Base-by-base conservation (phyloP, 2,329 filamentous ascomycete genomes). In the Fusarium odoratissimum region DNA sequence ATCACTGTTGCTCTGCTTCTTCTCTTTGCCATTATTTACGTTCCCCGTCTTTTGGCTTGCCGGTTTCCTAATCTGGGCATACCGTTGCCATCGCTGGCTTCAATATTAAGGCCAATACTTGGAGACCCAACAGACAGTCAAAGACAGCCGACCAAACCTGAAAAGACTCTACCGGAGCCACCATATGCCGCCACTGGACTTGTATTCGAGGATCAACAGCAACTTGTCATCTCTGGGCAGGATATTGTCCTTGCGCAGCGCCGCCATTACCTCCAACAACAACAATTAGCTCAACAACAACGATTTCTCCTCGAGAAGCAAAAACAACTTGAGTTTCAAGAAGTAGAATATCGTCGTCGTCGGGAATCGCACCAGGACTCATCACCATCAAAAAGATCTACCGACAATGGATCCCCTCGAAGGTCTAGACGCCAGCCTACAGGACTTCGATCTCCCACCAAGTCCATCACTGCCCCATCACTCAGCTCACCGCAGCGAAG, bases 391-490 rank as follows among this genome's bases (percentile, higher is more conserved):
- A 74, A 73, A 25, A 42, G 54, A 41, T 35, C 33, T 44, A 69
- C 60, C 25, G 59, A 80, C 75, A 78, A 77, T 69, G 78, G 81
- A 83, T 77, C 82, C 70, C 63, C 79, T 80, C 75, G 82, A 84
- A 76, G 79, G 75, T 61, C 83, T 86, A 78, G 87, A 88, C 84
- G 86, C 79, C 76, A 89, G 86, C 67, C 83, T 88, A 78, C 86
- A 83, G 83, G 87, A 88, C 76, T 87, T 86, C 85, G 87, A 86
- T 77, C 85, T 83, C 76, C 85, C 85, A 78, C 83, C 82, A 79
- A 83, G 81, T 71, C 80, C 80, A 56, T 79, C 77, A 64, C 77
- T 77, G 55, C 78, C 77, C 60, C 79, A 74, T 46, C 80, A 79
- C 70, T 82, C 80, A 69, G 76, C 75, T 46, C 77, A 74, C 56